These are phyloP conservation scores for Neohortaea acidophila DNA, from an alignment of 495 filamentous ascomycete species.

Conservation along the genomic window DNA sequence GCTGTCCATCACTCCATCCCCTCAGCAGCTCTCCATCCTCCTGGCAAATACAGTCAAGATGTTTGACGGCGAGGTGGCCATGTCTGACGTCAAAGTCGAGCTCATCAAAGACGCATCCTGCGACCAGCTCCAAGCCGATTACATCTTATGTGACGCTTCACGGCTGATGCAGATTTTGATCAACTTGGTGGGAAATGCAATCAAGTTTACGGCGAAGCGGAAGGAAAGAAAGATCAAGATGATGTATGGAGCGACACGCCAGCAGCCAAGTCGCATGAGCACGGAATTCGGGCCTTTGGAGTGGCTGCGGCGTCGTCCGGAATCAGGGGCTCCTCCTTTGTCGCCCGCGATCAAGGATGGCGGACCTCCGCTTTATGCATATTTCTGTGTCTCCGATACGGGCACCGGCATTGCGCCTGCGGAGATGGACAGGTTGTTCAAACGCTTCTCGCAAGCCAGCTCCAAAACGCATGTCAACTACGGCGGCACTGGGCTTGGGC, in stretches of 20 bases:
- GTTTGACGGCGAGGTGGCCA: conserved; percentile 18
- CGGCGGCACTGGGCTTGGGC: conserved; percentile 17
- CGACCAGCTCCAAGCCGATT: conserved; percentile 8
- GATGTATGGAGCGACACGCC: neutral
- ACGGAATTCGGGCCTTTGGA: conserved; percentile 3
- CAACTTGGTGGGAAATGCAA: conserved; percentile 62
- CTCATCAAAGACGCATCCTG: conserved; percentile 9
- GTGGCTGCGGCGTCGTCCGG: no score
- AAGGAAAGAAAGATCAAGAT: conserved; percentile 10
- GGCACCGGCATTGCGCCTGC: conserved; percentile 16
- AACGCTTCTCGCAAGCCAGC: conserved; percentile 30
- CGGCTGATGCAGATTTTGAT: conserved; percentile 33
- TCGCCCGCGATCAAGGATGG: no score
- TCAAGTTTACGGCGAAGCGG: conserved; percentile 48
- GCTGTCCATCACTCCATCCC: conserved; percentile 17
- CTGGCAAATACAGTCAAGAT: conserved; percentile 15
- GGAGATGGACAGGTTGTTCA: conserved; percentile 31
- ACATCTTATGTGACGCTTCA: conserved; percentile 17
- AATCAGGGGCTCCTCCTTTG: no score
- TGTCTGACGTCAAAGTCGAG: conserved; percentile 6
- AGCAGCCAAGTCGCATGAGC: neutral
- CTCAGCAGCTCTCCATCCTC: conserved; percentile 12
- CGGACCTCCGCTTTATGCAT: conserved; percentile 4
- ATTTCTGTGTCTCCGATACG: conserved; percentile 10
- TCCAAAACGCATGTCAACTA: conserved; percentile 15